Evolutionary conservation across 768 basidiomycete genomes (phyloP).

Genomic region (Pleurotus citrinopileatus): DNA sequence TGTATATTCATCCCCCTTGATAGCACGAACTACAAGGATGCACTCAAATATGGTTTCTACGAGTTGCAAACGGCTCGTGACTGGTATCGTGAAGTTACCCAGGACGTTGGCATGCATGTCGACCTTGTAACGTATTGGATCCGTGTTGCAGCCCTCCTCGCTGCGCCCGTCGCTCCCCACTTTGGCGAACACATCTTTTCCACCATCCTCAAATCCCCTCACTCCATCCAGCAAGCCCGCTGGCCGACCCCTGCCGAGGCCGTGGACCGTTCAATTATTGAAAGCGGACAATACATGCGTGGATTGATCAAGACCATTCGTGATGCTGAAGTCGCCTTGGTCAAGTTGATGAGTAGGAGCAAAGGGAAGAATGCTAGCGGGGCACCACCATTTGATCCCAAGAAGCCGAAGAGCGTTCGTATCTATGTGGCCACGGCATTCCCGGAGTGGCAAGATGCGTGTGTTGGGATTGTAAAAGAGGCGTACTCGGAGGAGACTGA

Average conservation of each 20-base stretch:
- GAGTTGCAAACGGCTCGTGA: constrained; percentile 90
- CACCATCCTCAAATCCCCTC: constrained; percentile 61
- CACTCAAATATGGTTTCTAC: constrained; percentile 93
- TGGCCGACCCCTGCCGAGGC: constrained; percentile 72
- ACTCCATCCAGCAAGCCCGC: constrained; percentile 76
- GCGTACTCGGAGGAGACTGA: constrained; percentile 55
- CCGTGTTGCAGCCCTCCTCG: constrained; percentile 71
- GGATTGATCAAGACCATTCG: constrained; percentile 88
- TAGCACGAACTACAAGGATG: constrained; percentile 95
- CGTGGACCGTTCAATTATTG: constrained; percentile 65
- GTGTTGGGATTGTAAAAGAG: constrained; percentile 73
- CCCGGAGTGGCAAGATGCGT: constrained; percentile 91
- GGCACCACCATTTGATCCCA: constrained; percentile 71
- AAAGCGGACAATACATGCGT: constrained; percentile 84
- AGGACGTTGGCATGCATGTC: constrained; percentile 86
- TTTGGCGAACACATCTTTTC: constrained; percentile 91
- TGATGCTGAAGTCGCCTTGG: constrained; percentile 75
- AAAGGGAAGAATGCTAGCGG: constrained; percentile 56
- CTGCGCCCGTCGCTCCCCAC: constrained; percentile 89
- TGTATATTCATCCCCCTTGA: neutral
- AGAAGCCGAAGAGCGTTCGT: constrained; percentile 78
- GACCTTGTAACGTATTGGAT: constrained; percentile 89
- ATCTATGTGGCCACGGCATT: constrained; percentile 90
- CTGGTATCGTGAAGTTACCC: constrained; percentile 93
- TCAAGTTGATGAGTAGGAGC: constrained; percentile 79